Percentiles rank a stretch among this genome's conserved stretches.
These are phyloP conservation scores for Tricholoma furcatifolium DNA, from an alignment of 768 basidiomycete genomes.

Conservation along the genomic window DNA sequence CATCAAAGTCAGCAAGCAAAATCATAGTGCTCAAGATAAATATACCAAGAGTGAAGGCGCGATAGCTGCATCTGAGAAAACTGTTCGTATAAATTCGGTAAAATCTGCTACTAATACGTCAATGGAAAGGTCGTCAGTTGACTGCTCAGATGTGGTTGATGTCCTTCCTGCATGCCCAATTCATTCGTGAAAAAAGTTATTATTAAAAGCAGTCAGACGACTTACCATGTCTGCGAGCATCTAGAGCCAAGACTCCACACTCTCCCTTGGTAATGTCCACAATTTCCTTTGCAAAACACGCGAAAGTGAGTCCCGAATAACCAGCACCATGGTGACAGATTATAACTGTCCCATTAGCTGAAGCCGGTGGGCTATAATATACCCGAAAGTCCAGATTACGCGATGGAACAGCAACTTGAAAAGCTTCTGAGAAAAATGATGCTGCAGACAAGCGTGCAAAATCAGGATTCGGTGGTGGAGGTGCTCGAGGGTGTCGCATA, in stretches of 20 bases:
- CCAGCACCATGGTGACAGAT: slow-evolving; percentile 97
- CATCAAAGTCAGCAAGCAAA: neutral
- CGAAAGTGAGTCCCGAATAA: slow-evolving; percentile 87
- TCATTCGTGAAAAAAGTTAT: neutral
- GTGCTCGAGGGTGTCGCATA: slow-evolving; percentile 27
- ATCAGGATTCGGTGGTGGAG: slow-evolving; percentile 51
- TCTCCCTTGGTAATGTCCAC: slow-evolving; percentile 58
- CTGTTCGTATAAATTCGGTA: slow-evolving; percentile 57
- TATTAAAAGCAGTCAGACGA: neutral
- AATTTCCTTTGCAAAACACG: slow-evolving; percentile 85
- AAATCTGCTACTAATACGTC: slow-evolving; percentile 74
- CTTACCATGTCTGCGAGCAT: slow-evolving; percentile 88
- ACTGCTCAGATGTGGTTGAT: slow-evolving; percentile 33
- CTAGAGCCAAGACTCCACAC: slow-evolving; percentile 78
- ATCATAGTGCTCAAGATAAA: slow-evolving; percentile 1
- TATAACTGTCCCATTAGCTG: slow-evolving; percentile 61
- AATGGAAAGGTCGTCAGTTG: slow-evolving; percentile 66
- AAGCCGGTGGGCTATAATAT: slow-evolving; percentile 78
- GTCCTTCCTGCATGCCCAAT: slow-evolving; percentile 59
- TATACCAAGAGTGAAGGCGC: slow-evolving; percentile 78
- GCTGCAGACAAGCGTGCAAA: slow-evolving; percentile 77
- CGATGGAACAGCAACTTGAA: slow-evolving; percentile 67
- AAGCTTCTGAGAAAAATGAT: slow-evolving; percentile 75
- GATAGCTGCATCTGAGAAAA: slow-evolving; percentile 63
- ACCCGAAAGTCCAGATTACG: slow-evolving; percentile 69